Evolutionary conservation across 2,329 filamentous ascomycete genomes (phyloP).

Genomic region (Pleomassaria siparia): DNA sequence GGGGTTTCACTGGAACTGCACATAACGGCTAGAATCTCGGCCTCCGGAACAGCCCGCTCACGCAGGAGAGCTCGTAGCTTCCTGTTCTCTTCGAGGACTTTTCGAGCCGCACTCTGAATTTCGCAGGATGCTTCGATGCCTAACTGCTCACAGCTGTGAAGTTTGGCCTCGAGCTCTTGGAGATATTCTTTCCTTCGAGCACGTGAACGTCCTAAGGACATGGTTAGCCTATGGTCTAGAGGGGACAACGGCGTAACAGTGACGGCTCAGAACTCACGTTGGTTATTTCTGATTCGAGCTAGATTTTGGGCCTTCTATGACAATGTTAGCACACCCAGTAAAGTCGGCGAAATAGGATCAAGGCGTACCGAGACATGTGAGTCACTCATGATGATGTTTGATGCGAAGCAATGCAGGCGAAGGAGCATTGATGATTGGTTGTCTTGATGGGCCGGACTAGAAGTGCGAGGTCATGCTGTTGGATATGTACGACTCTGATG

Average conservation of each 20-base stretch:
- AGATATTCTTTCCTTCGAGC: slow-evolving; percentile 74
- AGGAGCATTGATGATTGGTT: slow-evolving; percentile 9
- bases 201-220: slow-evolving; percentile 61
- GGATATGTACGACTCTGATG: slow-evolving; percentile 21
- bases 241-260: too few relatives aligned
- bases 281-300: slow-evolving; percentile 73
- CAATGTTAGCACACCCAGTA: slow-evolving; percentile 1
- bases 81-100: slow-evolving; percentile 69
- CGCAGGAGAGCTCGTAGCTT: slow-evolving; percentile 62
- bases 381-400: slow-evolving; percentile 31
- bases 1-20: slow-evolving; percentile 25
- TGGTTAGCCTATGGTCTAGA: neutral
- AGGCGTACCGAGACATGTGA: slow-evolving; percentile 23
- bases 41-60: slow-evolving; percentile 59
- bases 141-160: slow-evolving; percentile 63
- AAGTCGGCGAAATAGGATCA: neutral
- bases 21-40: slow-evolving; percentile 49
- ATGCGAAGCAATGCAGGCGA: slow-evolving; percentile 9
- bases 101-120: slow-evolving; percentile 69
- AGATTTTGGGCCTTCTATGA: slow-evolving; percentile 44
- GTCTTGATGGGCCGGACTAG: slow-evolving; percentile 16
- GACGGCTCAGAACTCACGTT: slow-evolving; percentile 44
- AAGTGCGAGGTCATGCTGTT: slow-evolving; percentile 21
- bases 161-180: slow-evolving; percentile 66
- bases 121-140: slow-evolving; percentile 71